Percentiles rank a stretch among this genome's conserved stretches.
These are phyloP conservation scores for Spongospora subterranea DNA, from an alignment of 208 protist species.

Conservation along the genomic window DNA sequence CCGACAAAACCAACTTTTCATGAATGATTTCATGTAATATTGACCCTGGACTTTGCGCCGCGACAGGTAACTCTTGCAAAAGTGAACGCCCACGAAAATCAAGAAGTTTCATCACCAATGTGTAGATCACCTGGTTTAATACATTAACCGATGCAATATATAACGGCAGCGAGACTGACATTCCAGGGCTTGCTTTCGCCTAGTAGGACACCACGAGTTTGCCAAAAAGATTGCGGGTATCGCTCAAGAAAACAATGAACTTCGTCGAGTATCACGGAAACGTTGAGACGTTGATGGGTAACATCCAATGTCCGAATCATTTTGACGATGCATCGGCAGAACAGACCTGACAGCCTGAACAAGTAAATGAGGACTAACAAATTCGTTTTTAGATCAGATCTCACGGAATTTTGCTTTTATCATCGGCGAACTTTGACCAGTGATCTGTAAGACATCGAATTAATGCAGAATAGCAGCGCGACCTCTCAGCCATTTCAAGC, in stretches of 20 bases:
- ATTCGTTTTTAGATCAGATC: not conserved
- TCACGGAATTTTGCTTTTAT: not conserved
- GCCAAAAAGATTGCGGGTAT: conserved; percentile 29
- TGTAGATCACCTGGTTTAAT: not conserved
- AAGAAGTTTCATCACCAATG: not conserved
- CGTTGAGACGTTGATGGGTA: not conserved
- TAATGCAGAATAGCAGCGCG: not conserved
- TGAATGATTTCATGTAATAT: not conserved
- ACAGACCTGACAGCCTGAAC: not conserved
- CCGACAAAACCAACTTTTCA: not conserved
- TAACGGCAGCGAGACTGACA: not conserved
- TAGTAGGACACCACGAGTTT: not conserved
- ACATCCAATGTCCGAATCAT: not conserved
- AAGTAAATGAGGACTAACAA: not conserved
- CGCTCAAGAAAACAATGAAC: conserved; percentile 1
- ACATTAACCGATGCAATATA: not conserved
- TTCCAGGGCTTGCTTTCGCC: conserved; percentile 11
- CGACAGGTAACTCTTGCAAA: not conserved
- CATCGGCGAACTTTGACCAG: not conserved
- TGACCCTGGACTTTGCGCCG: not conserved
- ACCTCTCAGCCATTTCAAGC: conserved; percentile 1
- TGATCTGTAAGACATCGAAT: not conserved
- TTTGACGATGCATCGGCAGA: conserved; percentile 5
- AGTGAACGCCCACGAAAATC: not conserved
- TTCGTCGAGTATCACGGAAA: not conserved